Conservation (phyloP, 2,329 filamentous ascomycete genomes). For the Dothistroma pini region DNA sequence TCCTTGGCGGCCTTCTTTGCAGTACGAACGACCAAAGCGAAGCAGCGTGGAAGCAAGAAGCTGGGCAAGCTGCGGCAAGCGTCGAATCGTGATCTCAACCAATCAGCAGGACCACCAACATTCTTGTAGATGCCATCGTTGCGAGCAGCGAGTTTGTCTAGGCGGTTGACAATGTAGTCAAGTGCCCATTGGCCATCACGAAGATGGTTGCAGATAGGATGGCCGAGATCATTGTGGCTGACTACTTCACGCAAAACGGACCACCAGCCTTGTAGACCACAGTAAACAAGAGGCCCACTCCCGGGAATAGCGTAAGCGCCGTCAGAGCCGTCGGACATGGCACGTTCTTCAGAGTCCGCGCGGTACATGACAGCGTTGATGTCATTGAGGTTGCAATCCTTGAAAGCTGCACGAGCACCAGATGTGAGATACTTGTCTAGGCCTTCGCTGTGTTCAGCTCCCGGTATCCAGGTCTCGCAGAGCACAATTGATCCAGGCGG, state of each 20-base stretch:
- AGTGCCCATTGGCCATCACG: conserved; percentile 88
- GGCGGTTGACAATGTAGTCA: conserved; percentile 76
- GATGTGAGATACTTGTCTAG: conserved; percentile 83
- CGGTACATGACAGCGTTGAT: conserved; percentile 90
- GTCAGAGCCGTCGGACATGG: conserved; percentile 72
- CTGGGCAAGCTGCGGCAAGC: conserved; percentile 79
- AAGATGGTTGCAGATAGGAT: conserved; percentile 89
- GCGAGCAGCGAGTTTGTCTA: conserved; percentile 64
- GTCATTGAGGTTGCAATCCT: conserved; percentile 69
- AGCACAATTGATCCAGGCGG: conserved; percentile 91
- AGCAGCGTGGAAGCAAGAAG: conserved; percentile 90
- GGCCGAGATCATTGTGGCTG: conserved; percentile 82
- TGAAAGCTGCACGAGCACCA: conserved; percentile 74
- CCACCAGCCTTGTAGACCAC: conserved; percentile 98
- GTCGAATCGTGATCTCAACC: conserved; percentile 81
- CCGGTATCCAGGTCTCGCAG: conserved; percentile 94
- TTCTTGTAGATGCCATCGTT: conserved; percentile 53
- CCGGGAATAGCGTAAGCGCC: conserved; percentile 87
- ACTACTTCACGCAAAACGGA: conserved; percentile 83
- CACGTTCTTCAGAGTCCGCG: conserved; percentile 83
- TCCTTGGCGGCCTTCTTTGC: conserved; percentile 82
- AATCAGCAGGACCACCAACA: conserved; percentile 64
- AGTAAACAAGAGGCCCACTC: conserved; percentile 82
- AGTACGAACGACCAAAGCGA: conserved; percentile 81
- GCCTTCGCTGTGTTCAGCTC: conserved; percentile 75